Base-by-base conservation (phyloP, 306 rosid species). In the Dryas alaskensis region DNA sequence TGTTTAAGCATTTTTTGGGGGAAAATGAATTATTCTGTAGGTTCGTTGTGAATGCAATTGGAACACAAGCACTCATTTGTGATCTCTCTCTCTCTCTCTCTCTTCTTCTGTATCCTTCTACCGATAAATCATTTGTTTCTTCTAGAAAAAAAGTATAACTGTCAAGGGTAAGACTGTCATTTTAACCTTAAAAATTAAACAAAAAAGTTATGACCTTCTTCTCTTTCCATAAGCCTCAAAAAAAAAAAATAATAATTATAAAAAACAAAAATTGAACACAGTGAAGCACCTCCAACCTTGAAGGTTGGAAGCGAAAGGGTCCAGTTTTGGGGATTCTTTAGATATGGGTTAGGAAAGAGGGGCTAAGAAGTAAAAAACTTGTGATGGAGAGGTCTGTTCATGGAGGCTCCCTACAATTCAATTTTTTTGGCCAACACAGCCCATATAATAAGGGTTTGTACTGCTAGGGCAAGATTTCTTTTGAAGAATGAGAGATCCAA, bases 381-480 rank as follows among this genome's bases (percentile, higher is more conserved):
- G 60, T 79, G 74, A 49, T 55, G 60, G 68, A 65, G 74, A 65
- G 74, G 54, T 71, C 63, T 49, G 74, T 65, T 51, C 78, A 76
- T 76, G 84, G 84, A 65, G 84, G 60, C 67, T 78, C 52, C 70
- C 54, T 70, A 76, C 44, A 71, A 77, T 62, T 77, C 76, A 69
- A 77, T 44, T 44, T 70, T 59, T 11, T 51, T 57, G 2, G 17
- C 66, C 57, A 27, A 43, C 49, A 58, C 65, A 43, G 27, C 39
- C 6, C 59, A 8, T 69, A 31, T 10, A 22, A 6, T 63, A 10
- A 27, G 58, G 67, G 37, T 31, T 31, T 31, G 37, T 31, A 31
- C 1, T 31, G 37, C 37, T 31, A 31, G 37, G 37, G 3, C 37
- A 31, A 31, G 37, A 31, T 31, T 31, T 31, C 37, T 31, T 31